Conservation (phyloP, 2,329 filamentous ascomycete genomes). For the Coniochaeta sp. region DNA sequence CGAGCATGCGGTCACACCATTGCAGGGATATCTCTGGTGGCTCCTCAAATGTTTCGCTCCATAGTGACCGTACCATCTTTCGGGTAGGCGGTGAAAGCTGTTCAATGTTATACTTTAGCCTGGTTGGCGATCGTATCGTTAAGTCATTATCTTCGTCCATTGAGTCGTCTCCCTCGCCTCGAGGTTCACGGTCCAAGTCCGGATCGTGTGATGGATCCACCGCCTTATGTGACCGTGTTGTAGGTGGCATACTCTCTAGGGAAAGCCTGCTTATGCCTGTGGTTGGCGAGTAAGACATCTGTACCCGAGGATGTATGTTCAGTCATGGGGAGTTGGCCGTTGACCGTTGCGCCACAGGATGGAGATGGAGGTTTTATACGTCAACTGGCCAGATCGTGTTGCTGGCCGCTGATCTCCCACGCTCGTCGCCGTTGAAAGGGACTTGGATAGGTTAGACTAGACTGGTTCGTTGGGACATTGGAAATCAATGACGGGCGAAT, state of each 20-base stretch:
- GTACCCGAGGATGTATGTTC: conserved; percentile 7
- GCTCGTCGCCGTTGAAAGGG: not conserved
- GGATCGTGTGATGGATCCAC: conserved; percentile 11
- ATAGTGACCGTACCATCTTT: conserved; percentile 33
- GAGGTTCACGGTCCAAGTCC: conserved; percentile 15
- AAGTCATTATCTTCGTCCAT: conserved; percentile 20
- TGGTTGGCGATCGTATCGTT: conserved; percentile 26
- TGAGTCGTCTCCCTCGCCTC: conserved; percentile 16
- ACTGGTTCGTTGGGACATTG: not conserved
- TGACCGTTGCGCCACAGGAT: not conserved
- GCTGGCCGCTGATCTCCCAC: not conserved
- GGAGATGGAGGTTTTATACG: not conserved
- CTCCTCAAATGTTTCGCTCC: conserved; percentile 25
- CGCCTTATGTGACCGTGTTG: conserved; percentile 22
- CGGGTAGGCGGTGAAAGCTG: conserved; percentile 28
- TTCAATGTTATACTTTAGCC: conserved; percentile 32
- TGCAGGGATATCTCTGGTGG: conserved; percentile 42
- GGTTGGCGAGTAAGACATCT: conserved; percentile 24
- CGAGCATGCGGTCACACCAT: conserved; percentile 32
- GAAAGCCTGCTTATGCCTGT: conserved; percentile 33
- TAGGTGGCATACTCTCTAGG: conserved; percentile 29
- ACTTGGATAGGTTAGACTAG: not conserved
- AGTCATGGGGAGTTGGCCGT: not conserved
- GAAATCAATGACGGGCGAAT: not conserved
- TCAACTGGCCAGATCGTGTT: not conserved